Conservation (phyloP, 23 red algal species). For the Cyanidiococcus yangmingshanensis region DNA sequence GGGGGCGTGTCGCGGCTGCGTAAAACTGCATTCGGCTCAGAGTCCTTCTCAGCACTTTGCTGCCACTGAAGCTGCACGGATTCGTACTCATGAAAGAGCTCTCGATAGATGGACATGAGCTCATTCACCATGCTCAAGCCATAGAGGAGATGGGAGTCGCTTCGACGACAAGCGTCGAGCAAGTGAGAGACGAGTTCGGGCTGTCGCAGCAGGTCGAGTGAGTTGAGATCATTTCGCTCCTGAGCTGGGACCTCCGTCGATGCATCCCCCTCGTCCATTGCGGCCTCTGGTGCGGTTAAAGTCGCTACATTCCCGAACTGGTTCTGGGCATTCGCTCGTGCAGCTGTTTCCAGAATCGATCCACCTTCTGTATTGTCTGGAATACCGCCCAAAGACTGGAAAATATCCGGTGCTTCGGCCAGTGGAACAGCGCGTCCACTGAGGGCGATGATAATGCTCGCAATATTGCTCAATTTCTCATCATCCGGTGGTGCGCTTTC, state of each 20-base stretch:
- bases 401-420: constrained; percentile 4
- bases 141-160: constrained; percentile 4
- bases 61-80: background rate
- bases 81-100: constrained; percentile 11
- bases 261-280: background rate
- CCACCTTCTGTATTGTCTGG: background rate
- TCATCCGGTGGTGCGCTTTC: background rate
- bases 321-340: background rate
- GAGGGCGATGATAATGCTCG: background rate
- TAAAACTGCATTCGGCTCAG: background rate
- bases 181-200: background rate
- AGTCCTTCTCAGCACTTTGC: background rate
- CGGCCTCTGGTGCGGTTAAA: background rate
- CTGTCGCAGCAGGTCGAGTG: constrained; percentile 3
- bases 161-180: background rate
- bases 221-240: background rate
- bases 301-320: background rate
- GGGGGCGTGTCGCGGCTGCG: background rate
- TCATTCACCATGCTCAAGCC: background rate
- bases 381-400: background rate
- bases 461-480: background rate
- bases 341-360: background rate
- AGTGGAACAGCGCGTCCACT: constrained; percentile 9
- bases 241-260: background rate
- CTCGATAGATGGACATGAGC: background rate